Conservation (phyloP, 2,329 filamentous ascomycete species). For the Fonsecaea nubica region DNA sequence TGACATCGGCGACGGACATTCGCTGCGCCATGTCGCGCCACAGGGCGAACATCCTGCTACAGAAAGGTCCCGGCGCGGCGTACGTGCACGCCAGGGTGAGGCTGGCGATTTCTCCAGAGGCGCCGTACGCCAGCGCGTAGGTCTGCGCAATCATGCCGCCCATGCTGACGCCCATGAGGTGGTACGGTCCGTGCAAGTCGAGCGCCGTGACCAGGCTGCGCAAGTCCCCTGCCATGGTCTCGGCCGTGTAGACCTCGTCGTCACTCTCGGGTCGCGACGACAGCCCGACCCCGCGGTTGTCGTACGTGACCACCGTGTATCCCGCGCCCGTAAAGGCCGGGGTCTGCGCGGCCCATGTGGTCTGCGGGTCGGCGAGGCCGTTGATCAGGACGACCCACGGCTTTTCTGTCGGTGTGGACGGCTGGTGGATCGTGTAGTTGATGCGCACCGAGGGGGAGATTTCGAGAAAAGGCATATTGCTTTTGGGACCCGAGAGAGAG, state of each 20-base stretch:
- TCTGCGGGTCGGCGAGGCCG: conserved; percentile 29
- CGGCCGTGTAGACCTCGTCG: conserved; percentile 20
- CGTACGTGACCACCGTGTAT: conserved; percentile 30
- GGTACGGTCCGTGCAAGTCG: conserved; percentile 13
- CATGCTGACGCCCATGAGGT: conserved; percentile 29
- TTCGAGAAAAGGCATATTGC: conserved; percentile 14
- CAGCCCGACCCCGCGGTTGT: conserved; percentile 28
- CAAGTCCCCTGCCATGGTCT: conserved; percentile 26
- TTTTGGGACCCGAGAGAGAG: no score
- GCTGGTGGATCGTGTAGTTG: conserved; percentile 26
- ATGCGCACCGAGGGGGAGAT: conserved; percentile 23
- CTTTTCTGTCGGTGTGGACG: neutral
- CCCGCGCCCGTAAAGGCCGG: conserved; percentile 22
- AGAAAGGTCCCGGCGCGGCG: conserved; percentile 28
- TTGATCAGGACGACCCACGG: conserved; percentile 31
- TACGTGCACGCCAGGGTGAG: conserved; percentile 29
- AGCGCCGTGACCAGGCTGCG: conserved; percentile 15
- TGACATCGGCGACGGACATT: conserved; percentile 25
- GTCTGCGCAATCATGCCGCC: conserved; percentile 32
- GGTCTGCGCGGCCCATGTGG: conserved; percentile 22
- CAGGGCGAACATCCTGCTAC: conserved; percentile 26
- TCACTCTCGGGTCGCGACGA: conserved; percentile 20
- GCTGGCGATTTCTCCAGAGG: conserved; percentile 16
- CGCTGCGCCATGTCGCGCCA: conserved; percentile 27
- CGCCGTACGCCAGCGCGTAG: conserved; percentile 21